phyloP scores from a whole-genome alignment of 2,329 filamentous ascomycete genomes.

The Paecilomyces fulvus region DNA sequence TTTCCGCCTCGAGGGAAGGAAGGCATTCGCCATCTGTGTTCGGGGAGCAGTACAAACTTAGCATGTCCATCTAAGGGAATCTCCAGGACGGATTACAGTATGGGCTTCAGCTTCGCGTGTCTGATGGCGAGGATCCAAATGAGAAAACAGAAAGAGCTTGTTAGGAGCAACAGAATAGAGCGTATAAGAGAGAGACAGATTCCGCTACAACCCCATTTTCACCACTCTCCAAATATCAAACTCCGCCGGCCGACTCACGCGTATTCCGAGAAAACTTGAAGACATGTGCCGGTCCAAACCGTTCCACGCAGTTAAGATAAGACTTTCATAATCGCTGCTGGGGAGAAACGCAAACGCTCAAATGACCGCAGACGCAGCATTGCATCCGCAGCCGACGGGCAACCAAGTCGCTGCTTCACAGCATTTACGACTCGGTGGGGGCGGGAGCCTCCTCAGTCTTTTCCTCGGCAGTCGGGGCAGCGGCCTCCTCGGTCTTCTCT shows the following conservation, averaged over 20 bases:
- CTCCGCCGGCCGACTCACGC: constrained; percentile 33
- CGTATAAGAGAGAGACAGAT: constrained; percentile 34
- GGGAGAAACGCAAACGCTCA: constrained; percentile 26
- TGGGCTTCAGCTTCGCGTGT: not conserved
- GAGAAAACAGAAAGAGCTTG: constrained; percentile 4
- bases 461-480: constrained; percentile 33
- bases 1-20: not conserved
- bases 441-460: constrained; percentile 31
- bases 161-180: constrained; percentile 10
- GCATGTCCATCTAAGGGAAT: not conserved
- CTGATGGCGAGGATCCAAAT: not conserved
- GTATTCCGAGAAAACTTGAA: constrained; percentile 26
- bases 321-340: constrained; percentile 25
- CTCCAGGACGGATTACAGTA: not conserved
- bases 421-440: constrained; percentile 26
- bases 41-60: not conserved
- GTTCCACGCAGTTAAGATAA: constrained; percentile 28
- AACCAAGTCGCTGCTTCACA: constrained; percentile 1
- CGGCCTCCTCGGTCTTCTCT: constrained; percentile 44
- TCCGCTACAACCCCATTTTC: constrained; percentile 32
- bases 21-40: not conserved
- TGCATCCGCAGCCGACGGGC: constrained; percentile 18
- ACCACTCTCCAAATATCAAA: constrained; percentile 35
- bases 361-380: constrained; percentile 20
- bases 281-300: constrained; percentile 28